Evolutionary conservation across 164 flowering plant genomes (phyloP).

Genomic region (Tinospora cordifolia): DNA sequence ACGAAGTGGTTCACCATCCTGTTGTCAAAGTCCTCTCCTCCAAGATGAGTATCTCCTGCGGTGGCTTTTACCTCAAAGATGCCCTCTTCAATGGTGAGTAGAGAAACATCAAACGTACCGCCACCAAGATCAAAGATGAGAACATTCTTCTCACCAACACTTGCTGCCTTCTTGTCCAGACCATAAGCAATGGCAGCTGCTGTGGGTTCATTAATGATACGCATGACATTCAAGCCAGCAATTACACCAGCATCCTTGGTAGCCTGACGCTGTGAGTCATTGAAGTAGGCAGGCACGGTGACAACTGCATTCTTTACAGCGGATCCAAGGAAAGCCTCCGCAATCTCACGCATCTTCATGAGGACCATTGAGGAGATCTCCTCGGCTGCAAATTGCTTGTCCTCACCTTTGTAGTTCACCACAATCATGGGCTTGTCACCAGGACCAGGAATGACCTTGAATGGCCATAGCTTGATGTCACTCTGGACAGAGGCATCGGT

Average conservation of each 20-base stretch:
- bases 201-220: constrained; percentile 40
- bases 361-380: constrained; percentile 38
- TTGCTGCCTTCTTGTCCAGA: constrained; percentile 34
- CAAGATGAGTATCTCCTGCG: constrained; percentile 41
- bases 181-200: constrained; percentile 55
- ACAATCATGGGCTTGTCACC: constrained; percentile 37
- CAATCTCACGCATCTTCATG: constrained; percentile 41
- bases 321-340: constrained; percentile 38
- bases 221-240: constrained; percentile 36
- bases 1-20: constrained; percentile 36
- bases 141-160: constrained; percentile 35
- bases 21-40: constrained; percentile 37
- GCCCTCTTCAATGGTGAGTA: constrained; percentile 34
- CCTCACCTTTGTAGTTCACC: constrained; percentile 25
- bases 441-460: constrained; percentile 27
- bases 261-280: constrained; percentile 37
- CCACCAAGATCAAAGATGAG: constrained; percentile 41
- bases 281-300: constrained; percentile 35
- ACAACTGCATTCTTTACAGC: constrained; percentile 30
- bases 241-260: constrained; percentile 42
- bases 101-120: constrained; percentile 45
- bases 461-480: constrained; percentile 38
- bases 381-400: constrained; percentile 30
- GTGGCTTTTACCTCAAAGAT: constrained; percentile 41
- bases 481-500: constrained; percentile 34